Conservation (phyloP, 2,329 filamentous ascomycete genomes). For the Aspergillus hiratsukae region DNA sequence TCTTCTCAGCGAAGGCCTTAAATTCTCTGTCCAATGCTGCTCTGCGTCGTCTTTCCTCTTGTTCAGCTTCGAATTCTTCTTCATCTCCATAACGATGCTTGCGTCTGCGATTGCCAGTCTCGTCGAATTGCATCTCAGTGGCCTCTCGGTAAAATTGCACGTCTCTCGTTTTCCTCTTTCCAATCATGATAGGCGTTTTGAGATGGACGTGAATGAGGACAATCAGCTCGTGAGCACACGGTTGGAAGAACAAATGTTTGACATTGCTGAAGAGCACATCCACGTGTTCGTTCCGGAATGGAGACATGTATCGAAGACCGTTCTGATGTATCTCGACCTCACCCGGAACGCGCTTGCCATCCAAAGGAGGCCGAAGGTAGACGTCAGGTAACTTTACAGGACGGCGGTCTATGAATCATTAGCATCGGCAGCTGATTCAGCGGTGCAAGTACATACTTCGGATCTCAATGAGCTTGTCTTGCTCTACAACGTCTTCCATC, state of each 20-base stretch:
- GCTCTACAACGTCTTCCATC: constrained; percentile 97
- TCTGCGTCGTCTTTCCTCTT: constrained; percentile 87
- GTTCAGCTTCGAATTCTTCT: constrained; percentile 97
- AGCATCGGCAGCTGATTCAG: neutral
- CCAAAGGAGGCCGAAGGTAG: constrained; percentile 90
- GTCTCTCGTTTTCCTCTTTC: constrained; percentile 98
- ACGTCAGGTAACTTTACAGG: constrained; percentile 89
- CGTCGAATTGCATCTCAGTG: constrained; percentile 97
- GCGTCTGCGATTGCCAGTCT: constrained; percentile 95
- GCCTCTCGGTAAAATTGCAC: constrained; percentile 98
- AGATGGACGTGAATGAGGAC: constrained; percentile 98
- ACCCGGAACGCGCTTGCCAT: constrained; percentile 93
- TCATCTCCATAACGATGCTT: constrained; percentile 98
- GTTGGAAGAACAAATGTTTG: constrained; percentile 98
- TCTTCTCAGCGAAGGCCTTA: constrained; percentile 94
- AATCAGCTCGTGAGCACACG: constrained; percentile 91
- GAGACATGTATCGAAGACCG: constrained; percentile 89
- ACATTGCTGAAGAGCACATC: constrained; percentile 98
- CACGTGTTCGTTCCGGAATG: constrained; percentile 75
- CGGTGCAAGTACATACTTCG: constrained; percentile 60
- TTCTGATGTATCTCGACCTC: constrained; percentile 98
- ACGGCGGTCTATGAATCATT: constrained; percentile 64
- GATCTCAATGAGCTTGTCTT: constrained; percentile 94
- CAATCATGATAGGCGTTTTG: constrained; percentile 96
- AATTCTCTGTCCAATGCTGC: constrained; percentile 94